Conservation (phyloP, 306 rosid genomes). For the Myrica gale region DNA sequence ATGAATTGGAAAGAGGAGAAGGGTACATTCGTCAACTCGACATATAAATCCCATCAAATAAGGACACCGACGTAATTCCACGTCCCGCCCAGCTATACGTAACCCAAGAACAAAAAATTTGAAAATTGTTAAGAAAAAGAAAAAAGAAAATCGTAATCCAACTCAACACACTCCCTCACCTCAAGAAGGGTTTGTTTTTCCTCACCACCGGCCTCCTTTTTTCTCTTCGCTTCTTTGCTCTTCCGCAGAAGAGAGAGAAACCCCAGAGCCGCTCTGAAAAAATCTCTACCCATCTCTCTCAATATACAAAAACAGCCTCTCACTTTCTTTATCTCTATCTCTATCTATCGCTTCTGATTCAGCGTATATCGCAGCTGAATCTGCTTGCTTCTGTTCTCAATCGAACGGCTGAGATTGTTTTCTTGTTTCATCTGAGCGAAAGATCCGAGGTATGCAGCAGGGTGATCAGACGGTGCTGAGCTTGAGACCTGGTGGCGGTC, state of each 20-base stretch:
- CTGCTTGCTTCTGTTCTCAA: slow-evolving; percentile 14
- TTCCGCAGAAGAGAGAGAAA: slow-evolving; percentile 70
- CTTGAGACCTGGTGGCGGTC: slow-evolving; percentile 99
- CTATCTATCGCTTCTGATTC: slow-evolving; percentile 45
- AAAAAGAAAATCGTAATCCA: background rate
- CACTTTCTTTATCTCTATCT: background rate
- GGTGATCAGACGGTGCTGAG: slow-evolving; percentile 81
- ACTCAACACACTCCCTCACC: background rate
- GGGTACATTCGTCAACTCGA: slow-evolving; percentile 4
- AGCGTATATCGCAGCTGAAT: slow-evolving; percentile 46
- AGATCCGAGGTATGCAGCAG: slow-evolving; percentile 97
- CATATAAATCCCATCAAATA: background rate
- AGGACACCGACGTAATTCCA: slow-evolving; percentile 19
- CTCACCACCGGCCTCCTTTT: slow-evolving; percentile 31
- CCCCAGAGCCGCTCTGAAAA: slow-evolving; percentile 18
- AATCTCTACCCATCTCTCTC: background rate
- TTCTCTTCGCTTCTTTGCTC: slow-evolving; percentile 44
- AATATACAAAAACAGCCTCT: background rate
- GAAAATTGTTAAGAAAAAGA: background rate
- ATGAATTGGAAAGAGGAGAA: background rate
- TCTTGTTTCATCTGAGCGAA: slow-evolving; percentile 20
- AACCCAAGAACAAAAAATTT: background rate
- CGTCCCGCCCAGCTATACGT: background rate
- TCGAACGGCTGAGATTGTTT: slow-evolving; percentile 39
- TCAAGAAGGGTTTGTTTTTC: slow-evolving; percentile 51